phyloP scores from a whole-genome alignment of 441 rosid species.

The Arabidopsis lyrata region DNA sequence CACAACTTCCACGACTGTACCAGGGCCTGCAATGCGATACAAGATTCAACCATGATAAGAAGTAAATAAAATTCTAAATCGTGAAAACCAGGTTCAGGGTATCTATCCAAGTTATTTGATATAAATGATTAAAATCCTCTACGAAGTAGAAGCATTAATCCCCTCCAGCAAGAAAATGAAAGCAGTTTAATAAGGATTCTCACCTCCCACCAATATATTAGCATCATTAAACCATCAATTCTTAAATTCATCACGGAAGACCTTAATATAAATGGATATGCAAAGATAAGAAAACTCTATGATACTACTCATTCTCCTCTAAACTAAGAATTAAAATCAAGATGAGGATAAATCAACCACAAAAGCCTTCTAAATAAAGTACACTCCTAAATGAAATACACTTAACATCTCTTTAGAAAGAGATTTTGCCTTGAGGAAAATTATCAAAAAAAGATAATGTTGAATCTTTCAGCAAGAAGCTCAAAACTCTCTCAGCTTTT shows the following conservation, averaged over 20 bases:
- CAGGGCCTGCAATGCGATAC: conserved; percentile 55
- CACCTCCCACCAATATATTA: conserved; percentile 31
- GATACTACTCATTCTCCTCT: conserved; percentile 23
- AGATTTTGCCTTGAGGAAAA: conserved; percentile 64
- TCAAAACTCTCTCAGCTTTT: conserved; percentile 64
- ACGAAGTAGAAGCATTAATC: conserved; percentile 13
- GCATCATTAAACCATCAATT: conserved; percentile 11
- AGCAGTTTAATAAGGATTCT: conserved; percentile 24
- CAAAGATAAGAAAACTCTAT: conserved; percentile 20
- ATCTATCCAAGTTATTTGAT: conserved; percentile 1
- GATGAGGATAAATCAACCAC: conserved; percentile 8
- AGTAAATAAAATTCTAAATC: background rate
- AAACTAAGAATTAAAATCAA: conserved; percentile 20
- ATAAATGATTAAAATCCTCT: conserved; percentile 4
- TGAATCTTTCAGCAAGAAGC: conserved; percentile 59
- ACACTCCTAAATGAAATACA: conserved; percentile 26
- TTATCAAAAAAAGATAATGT: conserved; percentile 60
- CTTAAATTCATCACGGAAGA: conserved; percentile 18
- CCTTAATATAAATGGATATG: conserved; percentile 12
- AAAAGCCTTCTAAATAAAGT: background rate
- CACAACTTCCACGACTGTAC: conserved; percentile 71
- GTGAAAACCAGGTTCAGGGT: conserved; percentile 17
- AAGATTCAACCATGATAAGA: conserved; percentile 34
- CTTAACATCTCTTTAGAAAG: conserved; percentile 30
- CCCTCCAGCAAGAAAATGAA: conserved; percentile 26